phyloP scores from a whole-genome alignment of 2,329 filamentous ascomycete species.

The Colletotrichum musicola region DNA sequence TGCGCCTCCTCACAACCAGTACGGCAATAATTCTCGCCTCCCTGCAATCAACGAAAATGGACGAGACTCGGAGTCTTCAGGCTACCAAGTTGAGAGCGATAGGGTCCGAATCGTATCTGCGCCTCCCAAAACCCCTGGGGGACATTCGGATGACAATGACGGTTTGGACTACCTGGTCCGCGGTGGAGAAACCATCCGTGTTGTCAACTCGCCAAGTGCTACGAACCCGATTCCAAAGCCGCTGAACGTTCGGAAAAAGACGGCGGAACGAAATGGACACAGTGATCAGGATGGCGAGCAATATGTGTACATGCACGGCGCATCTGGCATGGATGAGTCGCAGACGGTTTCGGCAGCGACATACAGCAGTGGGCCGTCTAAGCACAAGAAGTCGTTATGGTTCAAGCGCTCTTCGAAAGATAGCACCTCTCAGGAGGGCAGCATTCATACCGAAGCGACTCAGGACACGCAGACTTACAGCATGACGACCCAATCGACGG shows the following conservation, averaged over 20 bases:
- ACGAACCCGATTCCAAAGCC: slow-evolving; percentile 52
- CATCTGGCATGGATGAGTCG: slow-evolving; percentile 40
- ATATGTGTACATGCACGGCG: slow-evolving; percentile 45
- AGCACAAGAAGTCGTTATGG: slow-evolving; percentile 65
- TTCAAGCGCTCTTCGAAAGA: slow-evolving; percentile 63
- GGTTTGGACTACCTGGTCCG: slow-evolving; percentile 60
- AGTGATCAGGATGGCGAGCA: slow-evolving; percentile 36
- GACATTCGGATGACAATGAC: slow-evolving; percentile 46
- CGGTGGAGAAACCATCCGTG: slow-evolving; percentile 65
- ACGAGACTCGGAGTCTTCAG: slow-evolving; percentile 37
- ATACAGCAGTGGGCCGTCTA: slow-evolving; percentile 40
- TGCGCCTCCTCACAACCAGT: slow-evolving; percentile 61
- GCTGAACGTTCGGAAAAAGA: slow-evolving; percentile 58
- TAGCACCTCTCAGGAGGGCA: slow-evolving; percentile 41
- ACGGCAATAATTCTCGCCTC: slow-evolving; percentile 54
- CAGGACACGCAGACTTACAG: slow-evolving; percentile 36
- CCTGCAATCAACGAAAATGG: slow-evolving; percentile 64
- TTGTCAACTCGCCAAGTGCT: slow-evolving; percentile 64
- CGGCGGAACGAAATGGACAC: slow-evolving; percentile 21
- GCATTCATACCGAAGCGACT: slow-evolving; percentile 28
- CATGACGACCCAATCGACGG: slow-evolving; percentile 36
- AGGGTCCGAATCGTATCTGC: slow-evolving; percentile 62
- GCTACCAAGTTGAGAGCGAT: slow-evolving; percentile 38
- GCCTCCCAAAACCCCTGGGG: slow-evolving; percentile 49
- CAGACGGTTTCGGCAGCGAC: slow-evolving; percentile 40